These are phyloP conservation scores for Solanum ossicruentum DNA, from an alignment of 257 asterid genomes.

Conservation along the genomic window DNA sequence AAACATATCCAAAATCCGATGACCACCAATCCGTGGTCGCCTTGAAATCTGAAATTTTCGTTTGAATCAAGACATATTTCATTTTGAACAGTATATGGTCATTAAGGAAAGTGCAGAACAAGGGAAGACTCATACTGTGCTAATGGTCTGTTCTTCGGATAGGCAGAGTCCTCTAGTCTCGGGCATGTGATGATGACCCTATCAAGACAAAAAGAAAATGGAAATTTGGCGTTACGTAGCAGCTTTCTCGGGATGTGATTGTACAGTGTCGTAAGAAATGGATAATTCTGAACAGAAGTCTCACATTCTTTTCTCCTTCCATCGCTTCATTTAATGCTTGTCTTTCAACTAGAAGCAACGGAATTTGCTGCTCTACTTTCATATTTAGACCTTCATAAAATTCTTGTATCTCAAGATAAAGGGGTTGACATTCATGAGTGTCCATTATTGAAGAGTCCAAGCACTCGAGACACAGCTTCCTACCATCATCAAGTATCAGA, in stretches of 20 bases:
- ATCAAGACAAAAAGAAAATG: background rate
- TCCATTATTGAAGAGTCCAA: conserved; percentile 98
- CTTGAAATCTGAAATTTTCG: conserved; percentile 47
- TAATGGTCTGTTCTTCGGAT: conserved; percentile 88
- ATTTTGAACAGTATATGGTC: background rate
- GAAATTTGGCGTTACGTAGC: background rate
- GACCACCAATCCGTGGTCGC: conserved; percentile 82
- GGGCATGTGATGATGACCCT: conserved; percentile 89
- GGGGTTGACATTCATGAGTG: conserved; percentile 92
- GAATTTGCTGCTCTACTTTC: conserved; percentile 96
- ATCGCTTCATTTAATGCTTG: conserved; percentile 95
- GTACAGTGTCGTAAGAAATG: background rate
- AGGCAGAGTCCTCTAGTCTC: conserved; percentile 97
- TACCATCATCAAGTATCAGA: conserved; percentile 80
- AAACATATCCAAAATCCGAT: conserved; percentile 78
- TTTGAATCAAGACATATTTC: background rate
- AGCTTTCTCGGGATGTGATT: background rate
- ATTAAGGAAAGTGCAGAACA: background rate
- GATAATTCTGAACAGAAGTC: background rate
- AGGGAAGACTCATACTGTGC: conserved; percentile 42
- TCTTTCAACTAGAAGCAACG: conserved; percentile 89
- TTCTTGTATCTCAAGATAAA: conserved; percentile 86
- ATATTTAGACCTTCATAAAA: conserved; percentile 89
- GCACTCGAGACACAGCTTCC: conserved; percentile 89
- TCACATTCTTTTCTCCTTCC: conserved; percentile 91